Base-by-base conservation (phyloP, 2,329 filamentous ascomycete genomes). In the Plectosphaerella plurivora region DNA sequence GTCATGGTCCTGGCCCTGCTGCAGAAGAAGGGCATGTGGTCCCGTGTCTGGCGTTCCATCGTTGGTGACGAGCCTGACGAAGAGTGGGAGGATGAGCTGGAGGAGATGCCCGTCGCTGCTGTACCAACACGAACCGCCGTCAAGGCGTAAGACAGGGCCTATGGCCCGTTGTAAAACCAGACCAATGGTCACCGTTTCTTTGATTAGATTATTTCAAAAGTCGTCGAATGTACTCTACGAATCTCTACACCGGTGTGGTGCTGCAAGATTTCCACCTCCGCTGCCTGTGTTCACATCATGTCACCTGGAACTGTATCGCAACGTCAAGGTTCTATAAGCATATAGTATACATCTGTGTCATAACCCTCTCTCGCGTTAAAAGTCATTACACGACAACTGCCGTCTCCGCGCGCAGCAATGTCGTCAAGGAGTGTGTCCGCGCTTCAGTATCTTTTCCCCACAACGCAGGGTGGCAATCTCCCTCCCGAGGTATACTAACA, bases 1-100 rank as follows among this genome's bases (percentile, higher is more conserved):
- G 80, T 97, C 42, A 84, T 99, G 77, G 91, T 97, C 46, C 75
- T 97, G 55, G 93, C 91, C 3, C 86, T 97, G 69, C 82, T 88
- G 51, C 90, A 96, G 70, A 99, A 99, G 80, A 96, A 91, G 73
- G 93, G 92, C 0, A 79, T 96, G 71, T 94, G 90, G 91, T 81
- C 84, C 57, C 80, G 91, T 15, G 82, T 93, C n/a, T 93, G 88
- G 84, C 81, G 77, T 52, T 82, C 83, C 52, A 71, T 89, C 0
- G 75, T 83, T 51, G 88, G 87, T 0, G 71, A 75, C 51, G 74
- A 76, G 1, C 76, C 79, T 2, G 76, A 81, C 18, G 82, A 83
- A 2, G 69, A 75, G 64, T 70, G 78, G 58, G 83, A 86, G 53
- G 78, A 82, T 56, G 81, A 86, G n/a, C 77, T 81, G 36, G 69